Evolutionary conservation across 1,139 yeast genomes (phyloP).

Genomic region (Yamadazyma dushanensis): DNA sequence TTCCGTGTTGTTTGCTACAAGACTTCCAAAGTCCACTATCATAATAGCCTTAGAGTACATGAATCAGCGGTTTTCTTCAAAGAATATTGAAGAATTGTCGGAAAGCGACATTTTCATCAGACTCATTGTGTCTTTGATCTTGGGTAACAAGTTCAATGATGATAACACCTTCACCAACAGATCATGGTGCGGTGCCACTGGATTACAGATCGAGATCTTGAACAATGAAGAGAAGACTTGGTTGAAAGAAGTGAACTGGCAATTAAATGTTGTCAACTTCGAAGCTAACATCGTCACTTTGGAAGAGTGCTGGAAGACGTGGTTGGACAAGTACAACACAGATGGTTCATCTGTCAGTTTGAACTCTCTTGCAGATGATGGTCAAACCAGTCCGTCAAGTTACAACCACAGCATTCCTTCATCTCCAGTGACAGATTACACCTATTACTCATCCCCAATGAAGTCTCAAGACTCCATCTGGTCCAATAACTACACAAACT

Average conservation of each 20-base stretch:
- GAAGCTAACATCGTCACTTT: constrained; percentile 42
- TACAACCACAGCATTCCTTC: constrained; percentile 22
- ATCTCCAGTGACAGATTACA: constrained; percentile 18
- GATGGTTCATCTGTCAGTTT: constrained; percentile 9
- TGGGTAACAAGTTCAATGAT: constrained; percentile 93
- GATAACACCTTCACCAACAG: constrained; percentile 94
- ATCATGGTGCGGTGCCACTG: constrained; percentile 96
- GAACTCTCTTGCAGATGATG: neutral
- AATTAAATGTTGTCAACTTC: constrained; percentile 45
- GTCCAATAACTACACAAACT: constrained; percentile 12
- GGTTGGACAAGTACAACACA: constrained; percentile 38
- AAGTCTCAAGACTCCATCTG: constrained; percentile 25
- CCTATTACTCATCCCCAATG: constrained; percentile 22
- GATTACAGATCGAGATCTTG: constrained; percentile 59
- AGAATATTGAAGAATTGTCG: constrained; percentile 25
- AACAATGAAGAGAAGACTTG: constrained; percentile 73
- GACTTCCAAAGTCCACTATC: constrained; percentile 81
- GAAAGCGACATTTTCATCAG: constrained; percentile 57
- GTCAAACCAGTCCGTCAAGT: constrained; percentile 3
- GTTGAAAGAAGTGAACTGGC: constrained; percentile 56
- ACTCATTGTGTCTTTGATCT: constrained; percentile 68
- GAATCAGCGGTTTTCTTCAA: constrained; percentile 42
- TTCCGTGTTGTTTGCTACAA: constrained; percentile 82
- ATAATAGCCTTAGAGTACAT: constrained; percentile 78
- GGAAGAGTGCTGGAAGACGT: constrained; percentile 50